Conservation (phyloP, 23 red algal genomes). For the Gracilaria gracilis region DNA sequence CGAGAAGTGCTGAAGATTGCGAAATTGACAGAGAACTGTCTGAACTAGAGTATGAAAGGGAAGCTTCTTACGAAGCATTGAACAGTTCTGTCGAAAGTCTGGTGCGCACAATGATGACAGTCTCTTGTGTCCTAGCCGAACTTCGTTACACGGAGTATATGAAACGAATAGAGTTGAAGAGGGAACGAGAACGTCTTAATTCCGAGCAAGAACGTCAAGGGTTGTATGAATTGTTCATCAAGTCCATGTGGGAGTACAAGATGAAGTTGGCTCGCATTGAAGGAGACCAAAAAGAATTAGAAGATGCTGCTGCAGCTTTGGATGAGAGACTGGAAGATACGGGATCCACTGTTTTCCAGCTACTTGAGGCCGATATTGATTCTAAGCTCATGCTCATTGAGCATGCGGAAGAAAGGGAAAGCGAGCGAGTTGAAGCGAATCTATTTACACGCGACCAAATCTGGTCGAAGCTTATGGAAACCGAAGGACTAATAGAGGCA, state of each 20-base stretch:
- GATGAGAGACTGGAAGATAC: neutral
- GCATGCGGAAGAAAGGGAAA: neutral
- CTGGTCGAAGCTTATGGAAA: neutral
- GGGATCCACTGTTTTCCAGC: neutral
- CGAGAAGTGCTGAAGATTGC: neutral
- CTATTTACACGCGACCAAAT: neutral
- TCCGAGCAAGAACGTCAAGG: neutral
- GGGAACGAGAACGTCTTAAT: neutral
- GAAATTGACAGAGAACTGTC: neutral
- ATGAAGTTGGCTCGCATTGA: neutral
- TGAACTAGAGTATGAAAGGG: neutral
- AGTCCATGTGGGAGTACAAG: neutral
- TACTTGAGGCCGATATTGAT: constrained; percentile 19
- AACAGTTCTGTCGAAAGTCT: neutral
- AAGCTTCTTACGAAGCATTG: neutral
- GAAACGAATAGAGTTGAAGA: neutral
- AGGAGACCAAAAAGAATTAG: neutral
- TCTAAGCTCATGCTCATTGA: neutral
- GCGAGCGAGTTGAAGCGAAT: neutral
- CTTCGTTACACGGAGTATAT: neutral
- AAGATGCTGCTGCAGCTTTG: neutral
- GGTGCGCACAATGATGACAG: neutral
- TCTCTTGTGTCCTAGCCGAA: neutral
- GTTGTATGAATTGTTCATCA: neutral
- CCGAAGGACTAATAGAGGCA: neutral